Evolutionary conservation across 1,139 yeast genomes (phyloP), one percentile per base, ranked within the genome.

Genomic region (Blastobotrys indianensis): DNA sequence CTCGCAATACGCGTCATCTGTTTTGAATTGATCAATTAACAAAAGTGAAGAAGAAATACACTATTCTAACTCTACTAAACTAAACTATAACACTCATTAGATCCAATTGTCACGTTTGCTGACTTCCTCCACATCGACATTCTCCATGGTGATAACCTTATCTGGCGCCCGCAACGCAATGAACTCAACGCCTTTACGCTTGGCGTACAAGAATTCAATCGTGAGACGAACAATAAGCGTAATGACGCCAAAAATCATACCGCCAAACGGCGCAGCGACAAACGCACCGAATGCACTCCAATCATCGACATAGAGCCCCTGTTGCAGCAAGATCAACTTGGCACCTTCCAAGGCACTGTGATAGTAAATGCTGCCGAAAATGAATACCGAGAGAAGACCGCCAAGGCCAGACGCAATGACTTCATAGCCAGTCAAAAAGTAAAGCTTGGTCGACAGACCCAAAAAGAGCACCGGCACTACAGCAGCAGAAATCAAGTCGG

Each of bases 241-340:
- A 36, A 71, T 58, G 16, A 76, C 64, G 1, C 86, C 81, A 51
- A 82, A 69, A 2, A 82, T 52, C 2, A 88, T 56, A 15, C 94
- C 88, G 15, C 94, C 94, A 42, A 82, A 74, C 3, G 97, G 96
- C 1, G 97, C 94, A 54, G 82, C 85, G 5, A 85, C 94, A 66
- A 88, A 88, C 1, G 97, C 96, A 29, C 95, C 97, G 67, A 88
- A 90, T 0, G 95, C 80, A 58, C 94, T 86, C 97, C 97, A 90
- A 63, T 90, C 97, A 47, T 75, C 77, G 50, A 75, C 71, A 62
- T 90, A 90, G 35, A 90, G 68, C 44, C 97, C 97, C 54, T 86
- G 79, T 77, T 85, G 78, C 41, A 84, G 67, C 48, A 84, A 63
- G 49, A 83, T 64, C 41, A 88, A 72, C 52, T 75, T 74, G n/a